Percentiles rank a stretch among this genome's conserved stretches.
Conservation (phyloP, 306 rosid species). For the Quercus wislizeni region DNA sequence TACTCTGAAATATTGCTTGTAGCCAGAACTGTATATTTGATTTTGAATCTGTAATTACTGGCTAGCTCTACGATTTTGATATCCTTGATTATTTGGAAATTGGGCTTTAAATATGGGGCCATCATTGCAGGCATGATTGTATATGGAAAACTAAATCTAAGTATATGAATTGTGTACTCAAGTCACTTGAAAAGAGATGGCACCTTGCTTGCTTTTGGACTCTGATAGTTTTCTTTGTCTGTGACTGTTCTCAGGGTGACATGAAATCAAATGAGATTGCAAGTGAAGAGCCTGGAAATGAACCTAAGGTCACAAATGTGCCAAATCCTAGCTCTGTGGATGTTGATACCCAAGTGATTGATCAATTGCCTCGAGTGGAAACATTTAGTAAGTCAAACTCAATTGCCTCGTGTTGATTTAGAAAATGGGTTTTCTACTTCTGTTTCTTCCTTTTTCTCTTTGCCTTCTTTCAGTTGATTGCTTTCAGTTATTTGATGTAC, state of each 20-base stretch:
- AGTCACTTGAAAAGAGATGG: conserved; percentile 9
- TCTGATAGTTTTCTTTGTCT: conserved; percentile 15
- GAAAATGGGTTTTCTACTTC: not conserved
- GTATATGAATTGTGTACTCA: not conserved
- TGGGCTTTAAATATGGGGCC: not conserved
- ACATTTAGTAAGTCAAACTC: conserved; percentile 54
- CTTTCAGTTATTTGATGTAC: no score
- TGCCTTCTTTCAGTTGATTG: not conserved
- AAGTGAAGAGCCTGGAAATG: conserved; percentile 54
- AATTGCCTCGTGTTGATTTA: conserved; percentile 24
- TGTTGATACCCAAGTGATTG: conserved; percentile 42
- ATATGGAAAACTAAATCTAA: not conserved
- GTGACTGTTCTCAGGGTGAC: conserved; percentile 58
- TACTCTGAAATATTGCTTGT: not conserved
- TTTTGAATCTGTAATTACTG: not conserved
- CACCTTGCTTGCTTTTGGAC: conserved; percentile 27
- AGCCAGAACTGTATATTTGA: not conserved
- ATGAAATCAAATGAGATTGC: conserved; percentile 48
- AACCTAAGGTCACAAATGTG: conserved; percentile 37
- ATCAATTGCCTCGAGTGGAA: conserved; percentile 64
- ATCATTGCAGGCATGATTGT: not conserved
- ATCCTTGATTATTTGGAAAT: not conserved
- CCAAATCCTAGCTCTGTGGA: conserved; percentile 46
- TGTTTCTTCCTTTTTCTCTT: not conserved
- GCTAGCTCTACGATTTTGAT: not conserved